A percentile compares a stretch with the other conserved stretches of the same genome.
phyloP scores from a whole-genome alignment of 2,329 filamentous ascomycete genomes.

The Apiospora malaysiana region DNA sequence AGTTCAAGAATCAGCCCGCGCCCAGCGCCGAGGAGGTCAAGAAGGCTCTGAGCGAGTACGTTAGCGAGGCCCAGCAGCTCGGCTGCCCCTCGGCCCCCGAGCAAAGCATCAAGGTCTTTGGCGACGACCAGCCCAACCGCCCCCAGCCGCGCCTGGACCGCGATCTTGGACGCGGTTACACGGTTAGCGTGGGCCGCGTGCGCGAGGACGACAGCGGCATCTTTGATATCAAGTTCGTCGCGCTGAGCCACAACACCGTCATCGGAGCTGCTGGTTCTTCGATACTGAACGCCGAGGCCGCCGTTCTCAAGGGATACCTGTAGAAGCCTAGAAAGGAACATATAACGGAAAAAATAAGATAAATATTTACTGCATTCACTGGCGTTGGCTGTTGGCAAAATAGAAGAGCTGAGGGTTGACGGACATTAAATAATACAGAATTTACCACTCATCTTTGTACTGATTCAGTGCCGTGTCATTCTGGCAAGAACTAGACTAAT shows the following conservation, averaged over 20 bases:
- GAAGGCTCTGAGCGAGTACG: constrained; percentile 79
- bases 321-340: constrained; percentile 55
- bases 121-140: constrained; percentile 87
- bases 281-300: constrained; percentile 92
- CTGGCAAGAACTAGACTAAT: not conserved
- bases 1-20: constrained; percentile 76
- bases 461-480: not conserved
- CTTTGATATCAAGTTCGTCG: constrained; percentile 95
- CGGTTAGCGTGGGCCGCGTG: constrained; percentile 87
- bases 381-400: constrained; percentile 11
- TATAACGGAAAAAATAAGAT: constrained; percentile 1
- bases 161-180: constrained; percentile 84
- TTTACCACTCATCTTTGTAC: not conserved
- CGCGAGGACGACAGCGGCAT: constrained; percentile 85
- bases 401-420: not conserved
- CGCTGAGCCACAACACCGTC: constrained; percentile 86
- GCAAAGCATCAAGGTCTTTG: constrained; percentile 81
- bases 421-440: not conserved
- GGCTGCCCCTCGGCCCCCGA: constrained; percentile 87
- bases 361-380: constrained; percentile 2
- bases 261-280: constrained; percentile 96
- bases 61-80: constrained; percentile 79
- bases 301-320: constrained; percentile 85
- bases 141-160: constrained; percentile 92
- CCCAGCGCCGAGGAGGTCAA: constrained; percentile 80